phyloP scores from a whole-genome alignment of 345 rosid species.

The Lumnitzera racemosa region DNA sequence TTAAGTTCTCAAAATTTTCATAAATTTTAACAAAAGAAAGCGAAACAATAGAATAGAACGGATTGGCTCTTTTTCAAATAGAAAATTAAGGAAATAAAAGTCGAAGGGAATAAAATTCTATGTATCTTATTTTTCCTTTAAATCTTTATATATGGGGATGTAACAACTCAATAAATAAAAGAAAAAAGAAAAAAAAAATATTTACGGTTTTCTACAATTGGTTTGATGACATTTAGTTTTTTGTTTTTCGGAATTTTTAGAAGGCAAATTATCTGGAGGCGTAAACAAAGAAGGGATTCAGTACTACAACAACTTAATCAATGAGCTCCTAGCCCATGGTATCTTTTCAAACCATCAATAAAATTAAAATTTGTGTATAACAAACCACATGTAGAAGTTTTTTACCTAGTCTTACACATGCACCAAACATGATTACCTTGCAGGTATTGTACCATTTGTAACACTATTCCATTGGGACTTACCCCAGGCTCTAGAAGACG shows the following conservation, averaged over 20 bases:
- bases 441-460: constrained; percentile 28
- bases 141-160: neutral
- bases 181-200: neutral
- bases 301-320: constrained; percentile 42
- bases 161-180: neutral
- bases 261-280: constrained; percentile 35
- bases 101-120: neutral
- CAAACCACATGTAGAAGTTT: too few species aligned
- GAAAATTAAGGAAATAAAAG: neutral
- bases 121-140: neutral
- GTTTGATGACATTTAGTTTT: neutral
- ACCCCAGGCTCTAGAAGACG: constrained; percentile 26
- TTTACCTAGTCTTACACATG: neutral
- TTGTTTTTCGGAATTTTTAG: constrained; percentile 7
- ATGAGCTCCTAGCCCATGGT: constrained; percentile 40
- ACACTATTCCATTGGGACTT: constrained; percentile 34
- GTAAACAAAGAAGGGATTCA: constrained; percentile 40
- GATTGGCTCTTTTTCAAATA: too few species aligned
- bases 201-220: neutral
- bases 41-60: too few species aligned
- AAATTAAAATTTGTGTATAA: too few species aligned
- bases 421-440: neutral
- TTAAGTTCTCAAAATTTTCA: too few species aligned
- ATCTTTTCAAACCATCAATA: neutral
- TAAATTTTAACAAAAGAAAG: too few species aligned